Evolutionary conservation across 2,329 filamentous ascomycete genomes (phyloP).

Genomic region (Myriosclerotinia scirpicola): DNA sequence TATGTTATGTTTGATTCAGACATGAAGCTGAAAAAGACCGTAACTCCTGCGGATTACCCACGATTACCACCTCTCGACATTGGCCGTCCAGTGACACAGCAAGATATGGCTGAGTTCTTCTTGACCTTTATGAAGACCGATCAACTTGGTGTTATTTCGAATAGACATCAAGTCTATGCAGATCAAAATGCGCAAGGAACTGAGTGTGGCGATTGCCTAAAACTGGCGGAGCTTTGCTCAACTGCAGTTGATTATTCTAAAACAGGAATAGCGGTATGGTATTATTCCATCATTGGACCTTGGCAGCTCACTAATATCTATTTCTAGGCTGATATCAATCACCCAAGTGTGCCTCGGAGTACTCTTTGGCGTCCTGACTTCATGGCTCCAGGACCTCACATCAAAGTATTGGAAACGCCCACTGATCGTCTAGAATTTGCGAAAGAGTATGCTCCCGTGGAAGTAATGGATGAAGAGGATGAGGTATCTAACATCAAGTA

Average conservation of each 20-base stretch:
- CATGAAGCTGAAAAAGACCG: constrained; percentile 48
- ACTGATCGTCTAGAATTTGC: constrained; percentile 26
- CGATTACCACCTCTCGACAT: constrained; percentile 57
- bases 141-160: constrained; percentile 64
- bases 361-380: constrained; percentile 50
- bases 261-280: constrained; percentile 59
- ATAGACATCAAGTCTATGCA: constrained; percentile 61
- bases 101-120: constrained; percentile 79
- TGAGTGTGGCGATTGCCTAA: constrained; percentile 49
- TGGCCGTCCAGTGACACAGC: constrained; percentile 54
- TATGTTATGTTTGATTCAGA: constrained; percentile 71
- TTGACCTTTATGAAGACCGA: constrained; percentile 73
- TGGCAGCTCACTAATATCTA: not conserved
- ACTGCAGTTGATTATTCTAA: constrained; percentile 76
- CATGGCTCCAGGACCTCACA: constrained; percentile 51
- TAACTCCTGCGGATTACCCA: constrained; percentile 69
- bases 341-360: constrained; percentile 31
- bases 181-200: constrained; percentile 58
- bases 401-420: constrained; percentile 44
- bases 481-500: constrained; percentile 53
- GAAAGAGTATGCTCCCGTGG: constrained; percentile 9
- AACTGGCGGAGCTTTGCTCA: constrained; percentile 64
- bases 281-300: not conserved
- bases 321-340: constrained; percentile 34
- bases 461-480: constrained; percentile 48